Conservation (phyloP, 2,329 filamentous ascomycete species). For the Beauveria asiatica region DNA sequence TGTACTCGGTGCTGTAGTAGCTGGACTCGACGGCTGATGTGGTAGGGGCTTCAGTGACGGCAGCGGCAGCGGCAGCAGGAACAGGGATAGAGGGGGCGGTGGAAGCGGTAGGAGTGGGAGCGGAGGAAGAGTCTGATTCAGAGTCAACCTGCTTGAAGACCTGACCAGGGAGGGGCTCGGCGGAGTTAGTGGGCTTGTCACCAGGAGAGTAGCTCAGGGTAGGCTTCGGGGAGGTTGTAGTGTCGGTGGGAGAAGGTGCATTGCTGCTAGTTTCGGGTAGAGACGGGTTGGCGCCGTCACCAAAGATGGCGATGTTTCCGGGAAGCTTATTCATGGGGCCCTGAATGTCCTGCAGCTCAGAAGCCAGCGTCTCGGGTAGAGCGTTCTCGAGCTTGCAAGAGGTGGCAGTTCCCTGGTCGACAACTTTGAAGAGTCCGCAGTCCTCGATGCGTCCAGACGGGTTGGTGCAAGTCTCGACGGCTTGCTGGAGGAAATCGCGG, state of each 20-base stretch:
- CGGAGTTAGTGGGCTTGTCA: conserved; percentile 23
- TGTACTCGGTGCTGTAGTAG: conserved; percentile 42
- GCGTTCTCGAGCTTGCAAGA: conserved; percentile 52
- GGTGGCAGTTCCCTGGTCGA: conserved; percentile 47
- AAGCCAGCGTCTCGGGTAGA: conserved; percentile 42
- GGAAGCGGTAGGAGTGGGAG: conserved; percentile 14
- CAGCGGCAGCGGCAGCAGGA: conserved; percentile 13
- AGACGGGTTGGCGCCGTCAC: conserved; percentile 16
- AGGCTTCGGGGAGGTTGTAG: conserved; percentile 14
- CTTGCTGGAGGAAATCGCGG: conserved; percentile 55
- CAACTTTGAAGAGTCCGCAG: conserved; percentile 67
- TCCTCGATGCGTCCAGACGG: conserved; percentile 59
- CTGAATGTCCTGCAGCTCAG: conserved; percentile 46
- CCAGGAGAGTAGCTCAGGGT: conserved; percentile 30
- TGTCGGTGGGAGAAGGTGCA: background rate
- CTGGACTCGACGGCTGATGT: conserved; percentile 14
- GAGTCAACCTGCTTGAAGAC: conserved; percentile 30
- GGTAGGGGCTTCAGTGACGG: conserved; percentile 26
- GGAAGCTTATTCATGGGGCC: conserved; percentile 54
- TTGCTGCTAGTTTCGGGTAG: background rate
- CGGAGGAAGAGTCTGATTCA: conserved; percentile 3
- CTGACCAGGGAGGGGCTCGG: conserved; percentile 31
- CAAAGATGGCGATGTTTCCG: conserved; percentile 46
- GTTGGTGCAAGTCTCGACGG: conserved; percentile 69
- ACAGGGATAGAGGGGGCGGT: conserved; percentile 12